Percentiles rank a stretch among this genome's conserved stretches.
Evolutionary conservation across 1,139 yeast genomes (phyloP).

Genomic region (Saccharomyces pastorianus): DNA sequence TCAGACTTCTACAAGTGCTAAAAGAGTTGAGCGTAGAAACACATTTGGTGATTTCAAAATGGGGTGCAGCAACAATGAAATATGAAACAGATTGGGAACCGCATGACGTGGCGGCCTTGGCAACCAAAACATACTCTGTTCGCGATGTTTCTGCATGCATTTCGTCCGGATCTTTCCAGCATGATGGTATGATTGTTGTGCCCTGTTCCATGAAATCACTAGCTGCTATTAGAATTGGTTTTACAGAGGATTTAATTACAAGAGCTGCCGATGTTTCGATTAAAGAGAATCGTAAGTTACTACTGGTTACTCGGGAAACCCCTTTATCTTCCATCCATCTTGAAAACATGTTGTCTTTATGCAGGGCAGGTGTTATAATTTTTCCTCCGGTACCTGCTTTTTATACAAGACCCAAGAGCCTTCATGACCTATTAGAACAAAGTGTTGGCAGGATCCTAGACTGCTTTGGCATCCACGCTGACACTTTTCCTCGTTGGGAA

Average conservation of each 20-base stretch:
- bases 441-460: constrained; percentile 20
- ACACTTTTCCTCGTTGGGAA: constrained; percentile 20
- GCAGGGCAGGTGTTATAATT: constrained; percentile 16
- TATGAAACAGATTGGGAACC: constrained; percentile 20
- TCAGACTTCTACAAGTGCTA: constrained; percentile 15
- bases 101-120: constrained; percentile 13
- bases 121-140: constrained; percentile 13
- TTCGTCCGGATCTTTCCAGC: constrained; percentile 23
- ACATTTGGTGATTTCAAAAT: constrained; percentile 21
- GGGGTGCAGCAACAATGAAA: constrained; percentile 26
- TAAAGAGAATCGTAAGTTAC: constrained; percentile 18
- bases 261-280: constrained; percentile 26
- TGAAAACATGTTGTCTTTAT: constrained; percentile 20
- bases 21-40: constrained; percentile 16
- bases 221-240: constrained; percentile 22
- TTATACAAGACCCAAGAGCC: constrained; percentile 18
- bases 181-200: constrained; percentile 26
- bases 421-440: constrained; percentile 20
- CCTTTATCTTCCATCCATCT: constrained; percentile 23
- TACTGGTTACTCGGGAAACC: constrained; percentile 21
- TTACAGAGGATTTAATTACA: constrained; percentile 21
- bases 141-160: constrained; percentile 22
- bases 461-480: constrained; percentile 17
- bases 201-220: constrained; percentile 26
- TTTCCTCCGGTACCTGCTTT: constrained; percentile 27